Evolutionary conservation across 352 stramenopile genomes (phyloP).

Genomic region (Globisporangium iwayamae): DNA sequence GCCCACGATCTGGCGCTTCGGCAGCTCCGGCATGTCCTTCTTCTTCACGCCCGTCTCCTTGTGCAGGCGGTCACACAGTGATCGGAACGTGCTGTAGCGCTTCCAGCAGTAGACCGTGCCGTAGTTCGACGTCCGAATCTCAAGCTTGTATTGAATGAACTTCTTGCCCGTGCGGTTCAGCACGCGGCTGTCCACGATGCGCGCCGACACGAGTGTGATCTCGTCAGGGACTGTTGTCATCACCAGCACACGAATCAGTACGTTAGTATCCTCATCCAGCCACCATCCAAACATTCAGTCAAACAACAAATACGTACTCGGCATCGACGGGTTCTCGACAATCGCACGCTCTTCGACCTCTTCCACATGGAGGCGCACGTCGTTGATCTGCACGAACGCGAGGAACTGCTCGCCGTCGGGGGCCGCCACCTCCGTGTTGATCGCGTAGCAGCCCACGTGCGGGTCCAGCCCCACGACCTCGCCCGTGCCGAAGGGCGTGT

Average conservation of each 20-base stretch:
- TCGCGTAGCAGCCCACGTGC: constrained; percentile 86
- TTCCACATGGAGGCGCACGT: constrained; percentile 62
- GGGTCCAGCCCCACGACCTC: constrained; percentile 82
- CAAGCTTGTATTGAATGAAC: constrained; percentile 89
- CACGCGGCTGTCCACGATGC: constrained; percentile 82
- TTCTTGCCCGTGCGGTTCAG: constrained; percentile 83
- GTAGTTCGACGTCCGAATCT: constrained; percentile 86
- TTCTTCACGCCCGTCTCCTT: constrained; percentile 83
- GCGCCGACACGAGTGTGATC: constrained; percentile 73
- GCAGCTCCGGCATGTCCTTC: constrained; percentile 81
- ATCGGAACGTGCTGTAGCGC: constrained; percentile 86
- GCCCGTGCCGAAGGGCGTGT: constrained; percentile 80
- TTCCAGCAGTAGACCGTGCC: constrained; percentile 88
- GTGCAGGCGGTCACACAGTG: constrained; percentile 78
- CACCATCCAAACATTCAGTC: neutral
- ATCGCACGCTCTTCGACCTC: constrained; percentile 79
- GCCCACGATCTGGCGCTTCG: constrained; percentile 77
- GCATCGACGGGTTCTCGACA: constrained; percentile 71
- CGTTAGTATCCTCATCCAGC: constrained; percentile 16
- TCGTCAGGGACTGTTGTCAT: constrained; percentile 66
- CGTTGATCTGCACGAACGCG: constrained; percentile 81
- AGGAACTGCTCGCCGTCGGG: constrained; percentile 77
- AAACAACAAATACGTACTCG: constrained; percentile 47
- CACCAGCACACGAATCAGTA: neutral
- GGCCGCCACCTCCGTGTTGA: constrained; percentile 79